A percentile compares a stretch with the other conserved stretches of the same genome.
phyloP scores from a whole-genome alignment of 2,329 filamentous ascomycete species.

The Calonectria multiphialidica region DNA sequence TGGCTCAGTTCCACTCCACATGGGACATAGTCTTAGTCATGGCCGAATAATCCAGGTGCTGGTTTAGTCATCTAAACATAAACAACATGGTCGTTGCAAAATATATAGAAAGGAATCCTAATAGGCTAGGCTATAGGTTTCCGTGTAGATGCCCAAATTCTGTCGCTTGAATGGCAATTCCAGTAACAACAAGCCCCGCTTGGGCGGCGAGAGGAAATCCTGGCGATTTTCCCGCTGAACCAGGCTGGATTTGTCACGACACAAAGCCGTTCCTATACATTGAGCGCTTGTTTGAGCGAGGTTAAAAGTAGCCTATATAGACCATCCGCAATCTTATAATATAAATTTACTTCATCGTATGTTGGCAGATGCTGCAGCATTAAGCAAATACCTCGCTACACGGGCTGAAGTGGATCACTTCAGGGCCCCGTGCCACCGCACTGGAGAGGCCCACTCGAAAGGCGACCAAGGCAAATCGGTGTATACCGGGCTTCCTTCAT shows the following conservation, averaged over 20 bases:
- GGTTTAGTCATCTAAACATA: not conserved
- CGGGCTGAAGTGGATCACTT: not conserved
- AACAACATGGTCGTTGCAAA: not conserved
- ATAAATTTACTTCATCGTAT: not conserved
- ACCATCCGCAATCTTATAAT: too few species aligned
- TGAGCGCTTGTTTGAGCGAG: too few species aligned
- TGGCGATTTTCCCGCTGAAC: too few species aligned
- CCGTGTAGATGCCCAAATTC: too few species aligned
- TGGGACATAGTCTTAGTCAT: not conserved
- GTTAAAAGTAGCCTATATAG: not conserved
- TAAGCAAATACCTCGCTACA: not conserved
- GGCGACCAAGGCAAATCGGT: not conserved
- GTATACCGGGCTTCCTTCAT: not conserved
- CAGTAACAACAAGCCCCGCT: too few species aligned
- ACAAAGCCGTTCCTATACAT: too few species aligned
- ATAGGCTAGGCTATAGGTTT: too few species aligned
- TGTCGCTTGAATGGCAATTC: too few species aligned
- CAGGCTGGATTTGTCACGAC: too few species aligned
- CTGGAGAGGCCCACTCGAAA: conserved; percentile 1
- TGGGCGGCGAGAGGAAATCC: too few species aligned
- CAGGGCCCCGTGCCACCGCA: not conserved
- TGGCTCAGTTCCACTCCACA: not conserved
- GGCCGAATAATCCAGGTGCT: not conserved
- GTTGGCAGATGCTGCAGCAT: too few species aligned
- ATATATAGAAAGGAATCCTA: not conserved